A percentile compares a stretch with the other conserved stretches of the same genome.
phyloP scores from a whole-genome alignment of 345 rosid species.

The Gossypium arboreum region DNA sequence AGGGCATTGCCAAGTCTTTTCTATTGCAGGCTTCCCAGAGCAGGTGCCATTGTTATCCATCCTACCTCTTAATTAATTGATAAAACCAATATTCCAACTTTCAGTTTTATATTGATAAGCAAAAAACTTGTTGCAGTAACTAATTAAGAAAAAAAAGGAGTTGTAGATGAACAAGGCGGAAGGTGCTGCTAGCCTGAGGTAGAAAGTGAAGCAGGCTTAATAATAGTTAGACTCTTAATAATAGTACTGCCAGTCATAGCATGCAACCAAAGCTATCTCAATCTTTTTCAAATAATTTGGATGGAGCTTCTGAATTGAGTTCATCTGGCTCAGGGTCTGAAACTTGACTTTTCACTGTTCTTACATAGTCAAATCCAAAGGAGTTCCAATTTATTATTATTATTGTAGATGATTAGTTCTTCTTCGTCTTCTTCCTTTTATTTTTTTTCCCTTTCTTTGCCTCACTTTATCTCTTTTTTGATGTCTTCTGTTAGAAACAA shows the following conservation, averaged over 20 bases:
- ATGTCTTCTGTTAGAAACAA: constrained; percentile 4
- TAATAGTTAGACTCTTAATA: too few relatives aligned
- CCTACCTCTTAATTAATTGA: neutral
- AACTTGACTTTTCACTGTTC: constrained; percentile 24
- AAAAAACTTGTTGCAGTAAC: too few relatives aligned
- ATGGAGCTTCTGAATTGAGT: constrained; percentile 35
- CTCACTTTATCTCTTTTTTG: neutral
- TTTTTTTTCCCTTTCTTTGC: neutral
- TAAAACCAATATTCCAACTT: too few relatives aligned
- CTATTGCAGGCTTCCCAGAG: too few relatives aligned
- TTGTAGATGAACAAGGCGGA: too few relatives aligned
- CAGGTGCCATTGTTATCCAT: neutral
- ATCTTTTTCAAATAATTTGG: constrained; percentile 29
- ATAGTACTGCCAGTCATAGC: neutral
- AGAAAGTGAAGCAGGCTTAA: too few relatives aligned
- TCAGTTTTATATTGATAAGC: too few relatives aligned
- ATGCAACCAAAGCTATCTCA: constrained; percentile 42
- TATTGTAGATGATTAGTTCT: constrained; percentile 45
- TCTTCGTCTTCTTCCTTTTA: neutral
- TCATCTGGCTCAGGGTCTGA: constrained; percentile 40
- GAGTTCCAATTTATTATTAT: constrained; percentile 36
- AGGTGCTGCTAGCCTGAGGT: too few relatives aligned
- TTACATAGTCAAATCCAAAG: constrained; percentile 21
- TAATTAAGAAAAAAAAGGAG: too few relatives aligned
- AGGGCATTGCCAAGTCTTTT: neutral